A percentile compares a stretch with the other conserved stretches of the same genome.
Evolutionary conservation across 1,284 basidiomycete species (phyloP).

Genomic region (Sphaerobolus stellatus): DNA sequence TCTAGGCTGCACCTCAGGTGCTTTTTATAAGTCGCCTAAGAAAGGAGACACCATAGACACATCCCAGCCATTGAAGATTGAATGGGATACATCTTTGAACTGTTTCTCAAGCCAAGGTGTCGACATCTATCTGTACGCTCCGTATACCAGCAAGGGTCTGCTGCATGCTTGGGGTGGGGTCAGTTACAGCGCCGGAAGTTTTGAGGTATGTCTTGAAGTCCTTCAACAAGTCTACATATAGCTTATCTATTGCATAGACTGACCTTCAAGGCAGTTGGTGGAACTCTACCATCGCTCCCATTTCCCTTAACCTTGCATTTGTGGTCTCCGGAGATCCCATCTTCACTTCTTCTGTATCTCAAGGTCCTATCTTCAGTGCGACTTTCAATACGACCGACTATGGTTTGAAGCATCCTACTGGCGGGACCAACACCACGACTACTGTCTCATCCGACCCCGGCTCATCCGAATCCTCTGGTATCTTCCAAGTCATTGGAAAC

Average conservation of each 20-base stretch:
- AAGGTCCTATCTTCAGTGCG: conserved; percentile 73
- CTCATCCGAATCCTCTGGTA: conserved; percentile 34
- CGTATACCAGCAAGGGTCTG: conserved; percentile 42
- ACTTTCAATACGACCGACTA: conserved; percentile 48
- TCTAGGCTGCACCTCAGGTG: conserved; percentile 52
- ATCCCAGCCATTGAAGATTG: conserved; percentile 56
- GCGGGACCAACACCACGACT: neutral
- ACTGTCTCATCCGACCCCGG: conserved; percentile 1
- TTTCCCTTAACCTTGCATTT: conserved; percentile 66
- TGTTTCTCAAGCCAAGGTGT: conserved; percentile 46
- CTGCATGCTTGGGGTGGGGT: conserved; percentile 68
- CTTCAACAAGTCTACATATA: neutral
- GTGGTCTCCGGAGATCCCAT: conserved; percentile 52
- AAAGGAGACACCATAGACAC: conserved; percentile 53
- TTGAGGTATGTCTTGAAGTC: conserved; percentile 32
- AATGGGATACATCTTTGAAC: conserved; percentile 65
- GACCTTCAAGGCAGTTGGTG: conserved; percentile 74
- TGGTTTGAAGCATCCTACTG: conserved; percentile 34
- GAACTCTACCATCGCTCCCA: conserved; percentile 54
- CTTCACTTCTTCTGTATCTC: conserved; percentile 58
- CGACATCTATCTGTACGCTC: conserved; percentile 77
- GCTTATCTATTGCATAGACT: conserved; percentile 24
- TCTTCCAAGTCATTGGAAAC: conserved; percentile 17
- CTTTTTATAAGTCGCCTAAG: conserved; percentile 68
- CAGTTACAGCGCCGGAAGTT: conserved; percentile 53